phyloP scores from a whole-genome alignment of 2,329 filamentous ascomycete genomes.

The Chalara sp. region DNA sequence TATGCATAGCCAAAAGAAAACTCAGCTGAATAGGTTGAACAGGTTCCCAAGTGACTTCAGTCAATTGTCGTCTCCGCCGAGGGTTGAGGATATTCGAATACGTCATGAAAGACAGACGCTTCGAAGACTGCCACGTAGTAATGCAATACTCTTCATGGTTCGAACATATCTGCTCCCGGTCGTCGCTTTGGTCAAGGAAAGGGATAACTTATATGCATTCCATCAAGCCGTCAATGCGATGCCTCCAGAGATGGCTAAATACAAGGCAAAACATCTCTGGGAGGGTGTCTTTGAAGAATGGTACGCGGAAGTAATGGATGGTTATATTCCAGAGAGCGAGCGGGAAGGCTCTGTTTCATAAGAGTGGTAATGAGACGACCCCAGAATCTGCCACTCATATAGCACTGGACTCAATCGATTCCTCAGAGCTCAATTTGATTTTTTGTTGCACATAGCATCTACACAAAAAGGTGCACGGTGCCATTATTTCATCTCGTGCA shows the following conservation, averaged over 20 bases:
- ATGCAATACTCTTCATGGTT: slow-evolving; percentile 52
- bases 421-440: no score
- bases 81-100: slow-evolving; percentile 68
- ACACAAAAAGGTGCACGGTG: no score
- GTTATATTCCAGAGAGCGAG: not conserved
- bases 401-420: no score
- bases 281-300: slow-evolving; percentile 48
- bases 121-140: slow-evolving; percentile 45
- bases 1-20: no score
- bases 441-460: no score
- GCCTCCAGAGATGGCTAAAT: slow-evolving; percentile 66
- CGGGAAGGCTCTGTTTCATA: no score
- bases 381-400: no score
- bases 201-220: slow-evolving; percentile 67
- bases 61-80: slow-evolving; percentile 58
- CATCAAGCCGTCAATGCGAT: slow-evolving; percentile 72
- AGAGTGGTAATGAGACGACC: no score
- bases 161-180: slow-evolving; percentile 55
- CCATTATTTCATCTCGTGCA: no score
- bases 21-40: no score
- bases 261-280: slow-evolving; percentile 72
- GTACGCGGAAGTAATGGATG: slow-evolving; percentile 9
- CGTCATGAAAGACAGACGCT: slow-evolving; percentile 58
- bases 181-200: slow-evolving; percentile 46
- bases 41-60: no score